Base-by-base conservation (phyloP, 2,329 filamentous ascomycete genomes). In the Rhexocercosporidium sp. region DNA sequence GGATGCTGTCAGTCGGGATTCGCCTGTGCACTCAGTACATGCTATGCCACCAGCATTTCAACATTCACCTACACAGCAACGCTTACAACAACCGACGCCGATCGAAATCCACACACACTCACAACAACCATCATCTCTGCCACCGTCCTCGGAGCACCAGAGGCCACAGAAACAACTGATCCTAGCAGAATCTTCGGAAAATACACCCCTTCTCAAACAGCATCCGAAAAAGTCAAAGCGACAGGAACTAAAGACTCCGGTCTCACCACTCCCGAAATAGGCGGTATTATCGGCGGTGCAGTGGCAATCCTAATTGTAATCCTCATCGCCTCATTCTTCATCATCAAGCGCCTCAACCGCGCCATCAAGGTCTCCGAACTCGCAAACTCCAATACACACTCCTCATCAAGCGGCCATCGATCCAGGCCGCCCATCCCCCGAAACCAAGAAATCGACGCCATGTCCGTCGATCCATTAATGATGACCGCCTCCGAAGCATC, bases 211-310 rank as follows among this genome's bases (percentile, higher is more conserved):
- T 65, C 70, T 7, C 65, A 69, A 20, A 67, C 67, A 1, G 57
- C 71, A 31, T 70, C 74, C 47, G 53, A 70, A 4, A 75, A 76
- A 59, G 68, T 22, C 70, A 69, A 9, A 73, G 77, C 51, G 71
- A 75, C 37, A 71, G 76, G 25, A 77, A 79, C 14, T 76, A 85
- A 25, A 79, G 65, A 29, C 34, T 62, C 80, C 20, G 74, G 75
- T 3, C 69, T 76, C 22, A 71, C 72, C 25, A 74, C 67, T 7
- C 57, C 70, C n/a, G 78, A 82, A 29, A 77, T 88, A 2, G 85
- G 82, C 2, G 86, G 86, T 1, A 86, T 88, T 25, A 80, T 88
- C 39, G 83, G 81, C 1, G 86, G 84, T 1, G 82, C 82, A 14
- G 77, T 85, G 2, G 80, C 79, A 0, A 73, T 88, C 12, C 76